These are phyloP conservation scores for Kodamaea laetipori DNA, from an alignment of 805 yeast genomes.

Conservation along the genomic window DNA sequence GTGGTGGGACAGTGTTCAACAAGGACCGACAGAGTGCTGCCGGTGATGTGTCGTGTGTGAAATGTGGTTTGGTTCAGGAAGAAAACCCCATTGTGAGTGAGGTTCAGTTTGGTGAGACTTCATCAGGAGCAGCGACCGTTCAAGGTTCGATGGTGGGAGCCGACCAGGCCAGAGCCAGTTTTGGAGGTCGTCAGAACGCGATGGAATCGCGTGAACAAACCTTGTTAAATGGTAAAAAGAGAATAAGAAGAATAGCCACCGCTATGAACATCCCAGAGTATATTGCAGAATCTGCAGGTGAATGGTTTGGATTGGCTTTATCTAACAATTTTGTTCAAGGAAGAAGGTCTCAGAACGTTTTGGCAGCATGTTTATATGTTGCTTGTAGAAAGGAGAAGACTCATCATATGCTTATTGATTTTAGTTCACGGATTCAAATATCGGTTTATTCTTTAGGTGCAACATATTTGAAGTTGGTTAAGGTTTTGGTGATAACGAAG, in stretches of 20 bases:
- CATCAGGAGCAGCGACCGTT: slow-evolving; percentile 93
- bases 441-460: slow-evolving; percentile 96
- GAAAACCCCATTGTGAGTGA: slow-evolving; percentile 96
- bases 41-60: slow-evolving; percentile 75
- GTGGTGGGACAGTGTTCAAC: slow-evolving; percentile 27
- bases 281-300: slow-evolving; percentile 81
- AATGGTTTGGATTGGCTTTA: slow-evolving; percentile 87
- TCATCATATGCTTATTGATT: slow-evolving; percentile 94
- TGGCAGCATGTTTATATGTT: slow-evolving; percentile 91
- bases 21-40: slow-evolving; percentile 41
- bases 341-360: slow-evolving; percentile 91
- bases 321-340: slow-evolving; percentile 93
- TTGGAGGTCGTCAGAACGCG: slow-evolving; percentile 68
- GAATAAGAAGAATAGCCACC: slow-evolving; percentile 77
- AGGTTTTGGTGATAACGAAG: slow-evolving; percentile 70
- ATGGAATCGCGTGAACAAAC: slow-evolving; percentile 91
- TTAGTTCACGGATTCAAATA: slow-evolving; percentile 84
- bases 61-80: slow-evolving; percentile 85
- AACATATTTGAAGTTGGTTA: slow-evolving; percentile 91
- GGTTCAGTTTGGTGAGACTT: slow-evolving; percentile 88
- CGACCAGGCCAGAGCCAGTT: slow-evolving; percentile 75
- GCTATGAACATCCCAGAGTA: slow-evolving; percentile 80
- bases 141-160: slow-evolving; percentile 93
- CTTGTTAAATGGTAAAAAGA: slow-evolving; percentile 75
- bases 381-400: slow-evolving; percentile 92